Conservation (phyloP, 768 basidiomycete genomes). For the Xerocomus potaroensis region DNA sequence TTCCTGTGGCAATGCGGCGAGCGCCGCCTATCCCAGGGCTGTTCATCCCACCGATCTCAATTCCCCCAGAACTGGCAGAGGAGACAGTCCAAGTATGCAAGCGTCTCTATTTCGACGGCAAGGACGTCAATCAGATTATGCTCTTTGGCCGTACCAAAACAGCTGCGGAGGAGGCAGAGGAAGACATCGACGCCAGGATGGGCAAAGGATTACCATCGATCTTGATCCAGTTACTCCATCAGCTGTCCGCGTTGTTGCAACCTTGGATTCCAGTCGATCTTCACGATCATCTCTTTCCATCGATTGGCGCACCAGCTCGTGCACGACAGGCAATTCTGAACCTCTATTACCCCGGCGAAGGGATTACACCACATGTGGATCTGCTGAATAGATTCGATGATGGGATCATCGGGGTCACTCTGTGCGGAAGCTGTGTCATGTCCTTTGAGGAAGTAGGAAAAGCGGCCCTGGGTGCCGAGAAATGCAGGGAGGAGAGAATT, state of each 20-base stretch:
- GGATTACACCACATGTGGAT: constrained; percentile 87
- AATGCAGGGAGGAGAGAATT: background rate
- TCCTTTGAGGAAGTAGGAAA: constrained; percentile 44
- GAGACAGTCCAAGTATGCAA: constrained; percentile 49
- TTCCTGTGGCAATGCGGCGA: constrained; percentile 27
- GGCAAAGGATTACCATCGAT: constrained; percentile 52
- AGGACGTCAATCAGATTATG: constrained; percentile 76
- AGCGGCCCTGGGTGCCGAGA: background rate
- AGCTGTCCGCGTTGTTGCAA: constrained; percentile 44
- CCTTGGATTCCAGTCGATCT: constrained; percentile 47
- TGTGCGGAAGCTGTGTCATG: constrained; percentile 81
- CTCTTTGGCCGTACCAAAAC: constrained; percentile 58
- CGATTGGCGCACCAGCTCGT: constrained; percentile 28
- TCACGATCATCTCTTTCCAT: constrained; percentile 60
- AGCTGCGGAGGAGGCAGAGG: constrained; percentile 4
- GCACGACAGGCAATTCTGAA: constrained; percentile 89
- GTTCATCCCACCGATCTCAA: constrained; percentile 48
- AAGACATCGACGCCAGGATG: constrained; percentile 15
- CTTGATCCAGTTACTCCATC: constrained; percentile 49
- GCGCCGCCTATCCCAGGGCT: constrained; percentile 63
- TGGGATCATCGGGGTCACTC: constrained; percentile 84
- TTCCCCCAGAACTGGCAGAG: constrained; percentile 51
- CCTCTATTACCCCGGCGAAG: constrained; percentile 83
- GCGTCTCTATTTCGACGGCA: constrained; percentile 48
- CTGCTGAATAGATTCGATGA: constrained; percentile 80